Conservation (phyloP, 768 basidiomycete species). For the Pholiota molesta region DNA sequence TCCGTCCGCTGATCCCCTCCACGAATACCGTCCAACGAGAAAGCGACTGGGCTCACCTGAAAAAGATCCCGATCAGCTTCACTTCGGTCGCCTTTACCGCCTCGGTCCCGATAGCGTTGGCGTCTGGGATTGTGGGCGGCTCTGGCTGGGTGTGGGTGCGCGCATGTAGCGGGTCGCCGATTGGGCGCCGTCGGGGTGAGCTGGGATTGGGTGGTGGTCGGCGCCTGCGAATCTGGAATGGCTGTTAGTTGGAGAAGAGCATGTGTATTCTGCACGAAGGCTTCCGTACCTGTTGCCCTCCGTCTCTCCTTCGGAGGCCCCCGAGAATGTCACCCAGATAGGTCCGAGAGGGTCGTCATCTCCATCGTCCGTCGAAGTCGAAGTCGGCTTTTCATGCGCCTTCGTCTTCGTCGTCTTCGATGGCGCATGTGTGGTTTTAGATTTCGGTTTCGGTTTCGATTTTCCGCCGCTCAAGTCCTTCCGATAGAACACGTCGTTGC, state of each 20-base stretch:
- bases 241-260: background rate
- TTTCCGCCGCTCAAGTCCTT: conserved; percentile 28
- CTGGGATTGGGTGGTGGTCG: background rate
- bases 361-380: conserved; percentile 18
- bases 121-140: background rate
- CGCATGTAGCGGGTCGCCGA: background rate
- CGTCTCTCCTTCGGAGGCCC: conserved; percentile 5
- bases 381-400: conserved; percentile 9
- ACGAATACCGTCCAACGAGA: too few species aligned
- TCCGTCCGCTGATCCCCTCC: background rate
- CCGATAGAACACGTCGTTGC: conserved; percentile 66
- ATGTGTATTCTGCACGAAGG: background rate
- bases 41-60: conserved; percentile 55
- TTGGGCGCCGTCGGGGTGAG: background rate
- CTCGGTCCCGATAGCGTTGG: conserved; percentile 3
- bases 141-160: background rate
- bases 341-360: conserved; percentile 20
- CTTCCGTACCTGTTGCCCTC: background rate
- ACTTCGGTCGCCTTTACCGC: conserved; percentile 28
- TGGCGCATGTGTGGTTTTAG: conserved; percentile 14
- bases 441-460: conserved; percentile 3
- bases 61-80: conserved; percentile 65
- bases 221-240: background rate
- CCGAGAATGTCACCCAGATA: conserved; percentile 23
- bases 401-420: conserved; percentile 16